Base-by-base conservation (phyloP, 768 basidiomycete species). In the Leccinum rimulosum region DNA sequence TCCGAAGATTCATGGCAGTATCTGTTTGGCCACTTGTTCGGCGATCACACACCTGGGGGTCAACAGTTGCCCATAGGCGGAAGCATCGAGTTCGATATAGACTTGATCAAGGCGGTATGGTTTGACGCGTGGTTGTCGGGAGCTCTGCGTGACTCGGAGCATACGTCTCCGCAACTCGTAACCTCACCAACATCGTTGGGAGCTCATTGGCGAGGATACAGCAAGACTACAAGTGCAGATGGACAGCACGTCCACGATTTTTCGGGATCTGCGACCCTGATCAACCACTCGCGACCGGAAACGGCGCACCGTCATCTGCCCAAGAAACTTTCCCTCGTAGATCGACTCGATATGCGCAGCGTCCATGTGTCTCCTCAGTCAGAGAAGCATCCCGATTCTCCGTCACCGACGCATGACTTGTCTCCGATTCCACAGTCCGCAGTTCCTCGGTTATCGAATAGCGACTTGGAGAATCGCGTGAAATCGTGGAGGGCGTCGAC, bases 41-140 rank as follows among this genome's bases (percentile, higher is more conserved):
- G 86, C 33, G 62, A 78, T 40, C 71, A 75, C 25, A 59, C 72
- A 22, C 64, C 72, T 4, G 61, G 68, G 47, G 60, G 76, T 59
- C 69, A 71, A 25, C 78, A 76, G 53, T 67, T 82, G 19, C 86
- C 90, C 0, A 86, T 95, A 57, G 79, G 83, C 48, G 94, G 91
- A 5, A 85, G 82, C 30, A 81, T 96, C 30, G 93, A 95, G 73
- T 94, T 95, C 70, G 93, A 95, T 73, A 82, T 95, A 50, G 93
- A 95, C 74, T 60, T 82, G 50, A 76, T 78, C 36, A 82, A 84
- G 61, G 93, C 93, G 17, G 80, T 84, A 30, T 95, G 93, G 93
- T 90, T 86, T 65, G 75, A 84, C 17, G 75, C 84, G 0, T 96
- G 91, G 90, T 60, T 85, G 22, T 76, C 80, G 1, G 77, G 89